Base-by-base conservation (phyloP, 768 basidiomycete species). In the Boletus subcaerulescens region DNA sequence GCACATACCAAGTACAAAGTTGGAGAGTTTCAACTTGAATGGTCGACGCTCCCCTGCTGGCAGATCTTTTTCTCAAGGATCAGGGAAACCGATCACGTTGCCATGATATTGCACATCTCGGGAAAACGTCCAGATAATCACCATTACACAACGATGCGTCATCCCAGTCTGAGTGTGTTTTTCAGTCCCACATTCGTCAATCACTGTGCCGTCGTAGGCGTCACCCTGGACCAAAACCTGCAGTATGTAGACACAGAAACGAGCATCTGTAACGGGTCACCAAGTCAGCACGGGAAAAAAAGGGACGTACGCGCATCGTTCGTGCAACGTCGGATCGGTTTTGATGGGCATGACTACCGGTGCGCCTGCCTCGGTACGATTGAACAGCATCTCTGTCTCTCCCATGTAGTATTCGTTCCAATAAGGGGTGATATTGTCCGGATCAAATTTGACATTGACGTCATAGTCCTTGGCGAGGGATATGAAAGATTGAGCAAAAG, bases 401-500 rank as follows among this genome's bases (percentile, higher is more conserved):
- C 48, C 48, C 2, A 22, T 4, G 35, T 5, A 1, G 29, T 65
- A 55, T 22, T 42, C 10, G 11, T 45, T 24, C 63, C 63, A 65
- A 12, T 41, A 0, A 0, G 63, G 63, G 12, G 65, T 61, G 48
- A 66, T 57, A 26, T 61, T 57, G 5, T 14, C 45, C 6, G 50
- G 52, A 20, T 65, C 59, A 4, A 60, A 49, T 26, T 57, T 65
- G 1, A 2, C 15, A 48, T 70, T 67, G 41, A 63, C 58, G 48
- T 73, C 62, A 29, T 63, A 38, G 47, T 53, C 53, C 45, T 46
- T 64, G 10, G 50, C 60, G 22, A 66, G 35, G 4, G 67, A 60
- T 43, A 69, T 57, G 52, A 73, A 71, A 1, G 61, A 57, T 22
- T 67, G 51, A 2, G 57, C 53, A 47, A 73, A 74, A 0, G 70